phyloP scores from a whole-genome alignment of 768 basidiomycete species.

The Pholiota microspora region DNA sequence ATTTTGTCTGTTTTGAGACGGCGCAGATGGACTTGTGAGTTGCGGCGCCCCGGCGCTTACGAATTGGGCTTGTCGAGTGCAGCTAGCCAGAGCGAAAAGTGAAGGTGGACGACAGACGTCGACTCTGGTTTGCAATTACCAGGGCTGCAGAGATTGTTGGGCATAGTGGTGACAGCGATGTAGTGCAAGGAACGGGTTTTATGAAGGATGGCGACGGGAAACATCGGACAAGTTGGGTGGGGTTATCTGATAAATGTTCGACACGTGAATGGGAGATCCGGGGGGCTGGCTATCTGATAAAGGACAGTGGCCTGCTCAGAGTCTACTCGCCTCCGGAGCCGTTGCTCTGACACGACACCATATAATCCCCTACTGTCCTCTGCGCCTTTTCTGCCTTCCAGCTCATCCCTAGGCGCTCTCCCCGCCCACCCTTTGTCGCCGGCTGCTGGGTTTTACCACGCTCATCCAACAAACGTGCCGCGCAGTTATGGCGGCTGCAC shows the following conservation, averaged over 20 bases:
- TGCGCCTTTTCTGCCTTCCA: neutral
- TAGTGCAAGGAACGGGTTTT: no score
- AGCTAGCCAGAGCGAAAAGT: neutral
- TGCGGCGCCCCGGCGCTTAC: neutral
- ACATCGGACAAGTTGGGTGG: neutral
- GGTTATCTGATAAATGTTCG: conserved; percentile 1
- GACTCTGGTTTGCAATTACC: no score
- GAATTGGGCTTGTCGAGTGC: neutral
- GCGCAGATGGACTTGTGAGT: neutral
- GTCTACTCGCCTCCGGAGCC: neutral
- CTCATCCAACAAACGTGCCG: conserved; percentile 7
- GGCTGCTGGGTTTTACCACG: conserved; percentile 8
- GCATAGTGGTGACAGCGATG: neutral
- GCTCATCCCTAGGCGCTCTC: neutral
- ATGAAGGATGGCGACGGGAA: neutral
- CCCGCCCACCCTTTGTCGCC: neutral
- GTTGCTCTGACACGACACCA: conserved; percentile 1
- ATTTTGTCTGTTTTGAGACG: no score
- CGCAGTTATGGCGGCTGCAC: conserved; percentile 14
- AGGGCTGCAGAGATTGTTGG: no score
- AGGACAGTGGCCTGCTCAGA: conserved; percentile 1
- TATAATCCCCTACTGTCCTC: neutral
- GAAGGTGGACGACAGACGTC: no score
- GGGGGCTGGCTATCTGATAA: conserved; percentile 14
- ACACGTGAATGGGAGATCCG: neutral